Conservation (phyloP, 2,329 filamentous ascomycete species). For the Calycina herbarum region DNA sequence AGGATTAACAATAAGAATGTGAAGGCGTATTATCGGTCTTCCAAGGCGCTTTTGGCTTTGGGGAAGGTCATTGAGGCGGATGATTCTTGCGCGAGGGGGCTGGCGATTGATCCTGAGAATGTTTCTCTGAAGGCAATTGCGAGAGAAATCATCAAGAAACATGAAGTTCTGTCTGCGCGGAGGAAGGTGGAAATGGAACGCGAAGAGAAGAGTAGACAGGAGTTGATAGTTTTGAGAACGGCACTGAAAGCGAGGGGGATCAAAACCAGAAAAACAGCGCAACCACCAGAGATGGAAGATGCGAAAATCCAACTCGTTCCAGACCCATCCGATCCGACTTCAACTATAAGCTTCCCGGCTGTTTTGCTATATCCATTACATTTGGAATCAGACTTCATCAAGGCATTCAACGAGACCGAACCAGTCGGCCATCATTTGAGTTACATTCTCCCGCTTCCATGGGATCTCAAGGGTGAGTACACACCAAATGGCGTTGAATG, state of each 20-base stretch:
- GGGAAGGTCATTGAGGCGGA: conserved; percentile 78
- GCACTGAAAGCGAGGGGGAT: conserved; percentile 73
- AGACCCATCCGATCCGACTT: conserved; percentile 71
- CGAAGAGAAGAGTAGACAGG: conserved; percentile 52
- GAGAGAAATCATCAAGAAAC: conserved; percentile 61
- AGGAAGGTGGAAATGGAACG: conserved; percentile 57
- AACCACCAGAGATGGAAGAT: conserved; percentile 86
- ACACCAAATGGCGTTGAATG: conserved; percentile 69
- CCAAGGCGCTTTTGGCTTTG: conserved; percentile 74
- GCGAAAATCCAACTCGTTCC: conserved; percentile 68
- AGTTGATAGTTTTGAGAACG: conserved; percentile 61
- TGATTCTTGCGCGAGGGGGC: conserved; percentile 73
- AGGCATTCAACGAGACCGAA: conserved; percentile 78
- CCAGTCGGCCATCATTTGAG: conserved; percentile 73
- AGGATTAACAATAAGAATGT: conserved; percentile 77
- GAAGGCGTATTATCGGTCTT: conserved; percentile 89
- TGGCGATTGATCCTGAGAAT: conserved; percentile 72
- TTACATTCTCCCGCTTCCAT: conserved; percentile 86
- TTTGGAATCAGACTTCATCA: conserved; percentile 86
- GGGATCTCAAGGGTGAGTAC: conserved; percentile 74
- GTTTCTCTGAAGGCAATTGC: conserved; percentile 62
- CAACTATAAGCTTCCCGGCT: conserved; percentile 72
- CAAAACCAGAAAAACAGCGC: conserved; percentile 61
- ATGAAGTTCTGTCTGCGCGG: conserved; percentile 54
- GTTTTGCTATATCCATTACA: conserved; percentile 83